phyloP scores from a whole-genome alignment of 306 rosid species.

The Mimosa pudica region DNA sequence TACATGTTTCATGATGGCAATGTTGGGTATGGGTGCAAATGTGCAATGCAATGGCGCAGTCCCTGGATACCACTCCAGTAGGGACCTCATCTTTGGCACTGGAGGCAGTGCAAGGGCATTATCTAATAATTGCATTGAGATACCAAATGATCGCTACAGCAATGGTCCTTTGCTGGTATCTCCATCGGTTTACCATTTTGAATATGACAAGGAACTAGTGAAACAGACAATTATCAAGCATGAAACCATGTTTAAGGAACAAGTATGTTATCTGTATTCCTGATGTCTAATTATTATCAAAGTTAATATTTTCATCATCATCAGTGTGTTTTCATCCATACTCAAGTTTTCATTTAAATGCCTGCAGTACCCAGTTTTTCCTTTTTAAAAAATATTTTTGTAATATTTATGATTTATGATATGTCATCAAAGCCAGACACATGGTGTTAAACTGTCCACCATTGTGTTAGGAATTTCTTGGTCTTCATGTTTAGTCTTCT shows the following conservation, averaged over 20 bases:
- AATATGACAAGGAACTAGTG: constrained; percentile 50
- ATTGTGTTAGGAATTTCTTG: too few species aligned
- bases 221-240: constrained; percentile 71
- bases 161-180: constrained; percentile 36
- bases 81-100: constrained; percentile 40
- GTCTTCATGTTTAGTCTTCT: not conserved
- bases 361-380: not conserved
- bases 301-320: not conserved
- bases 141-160: constrained; percentile 23
- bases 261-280: constrained; percentile 47
- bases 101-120: constrained; percentile 51
- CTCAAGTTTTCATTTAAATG: constrained; percentile 16
- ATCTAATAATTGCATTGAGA: constrained; percentile 34
- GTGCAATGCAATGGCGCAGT: constrained; percentile 45
- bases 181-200: constrained; percentile 37
- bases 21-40: constrained; percentile 51
- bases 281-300: constrained; percentile 9
- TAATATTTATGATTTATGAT: too few species aligned
- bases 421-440: too few species aligned
- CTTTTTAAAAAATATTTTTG: too few species aligned
- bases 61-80: constrained; percentile 36
- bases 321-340: not conserved
- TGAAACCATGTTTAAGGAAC: constrained; percentile 64
- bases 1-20: constrained; percentile 42
- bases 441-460: too few species aligned